Conservation (phyloP, 371 early-diverging fungal genomes). For the Mortierella sp. region DNA sequence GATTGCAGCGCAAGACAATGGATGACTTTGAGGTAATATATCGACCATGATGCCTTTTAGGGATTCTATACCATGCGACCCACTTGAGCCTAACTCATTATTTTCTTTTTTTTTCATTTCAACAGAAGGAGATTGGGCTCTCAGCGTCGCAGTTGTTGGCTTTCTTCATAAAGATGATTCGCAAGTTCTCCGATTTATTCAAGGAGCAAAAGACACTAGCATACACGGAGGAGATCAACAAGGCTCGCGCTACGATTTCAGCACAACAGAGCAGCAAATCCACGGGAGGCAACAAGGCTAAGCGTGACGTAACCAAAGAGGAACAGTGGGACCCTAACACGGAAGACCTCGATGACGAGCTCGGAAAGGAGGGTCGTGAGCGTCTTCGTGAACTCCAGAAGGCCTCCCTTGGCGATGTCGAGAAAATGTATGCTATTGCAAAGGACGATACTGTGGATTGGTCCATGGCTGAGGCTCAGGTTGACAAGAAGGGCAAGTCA, state of each 20-base stretch:
- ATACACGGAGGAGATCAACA: slow-evolving; percentile 38
- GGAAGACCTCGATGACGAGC: slow-evolving; percentile 81
- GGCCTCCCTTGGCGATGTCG: slow-evolving; percentile 86
- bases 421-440: slow-evolving; percentile 82
- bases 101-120: neutral
- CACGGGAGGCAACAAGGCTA: slow-evolving; percentile 50
- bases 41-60: neutral
- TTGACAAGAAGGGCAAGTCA: slow-evolving; percentile 64
- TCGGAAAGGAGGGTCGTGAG: slow-evolving; percentile 85
- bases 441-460: slow-evolving; percentile 78
- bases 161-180: slow-evolving; percentile 90
- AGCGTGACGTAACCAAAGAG: slow-evolving; percentile 79
- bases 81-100: neutral
- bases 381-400: slow-evolving; percentile 82
- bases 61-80: neutral
- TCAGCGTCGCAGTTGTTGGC: slow-evolving; percentile 92
- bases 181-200: slow-evolving; percentile 80
- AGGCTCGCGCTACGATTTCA: slow-evolving; percentile 25
- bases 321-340: slow-evolving; percentile 88
- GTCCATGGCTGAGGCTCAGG: slow-evolving; percentile 71
- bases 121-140: slow-evolving; percentile 81
- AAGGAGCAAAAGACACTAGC: slow-evolving; percentile 66
- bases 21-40: slow-evolving; percentile 80
- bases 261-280: slow-evolving; percentile 24
- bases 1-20: slow-evolving; percentile 92